phyloP scores from a whole-genome alignment of 192 early-diverging fungal species.

The Backusella morwellensis region DNA sequence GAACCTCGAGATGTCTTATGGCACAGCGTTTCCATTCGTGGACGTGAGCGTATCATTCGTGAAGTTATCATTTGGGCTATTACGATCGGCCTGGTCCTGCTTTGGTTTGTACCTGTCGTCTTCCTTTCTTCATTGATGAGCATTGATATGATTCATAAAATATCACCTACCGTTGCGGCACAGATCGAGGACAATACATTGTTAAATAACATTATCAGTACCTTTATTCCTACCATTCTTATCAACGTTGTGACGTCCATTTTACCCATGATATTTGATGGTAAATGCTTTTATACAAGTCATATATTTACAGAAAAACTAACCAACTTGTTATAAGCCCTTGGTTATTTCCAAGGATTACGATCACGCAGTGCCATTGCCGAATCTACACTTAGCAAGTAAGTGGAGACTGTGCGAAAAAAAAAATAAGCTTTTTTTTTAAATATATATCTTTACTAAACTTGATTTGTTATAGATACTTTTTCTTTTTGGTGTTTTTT shows the following conservation, averaged over 20 bases:
- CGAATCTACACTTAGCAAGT: constrained; percentile 33
- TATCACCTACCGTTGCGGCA: constrained; percentile 51
- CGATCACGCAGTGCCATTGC: constrained; percentile 28
- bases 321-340: neutral
- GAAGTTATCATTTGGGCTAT: constrained; percentile 48
- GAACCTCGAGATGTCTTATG: constrained; percentile 76
- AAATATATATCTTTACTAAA: neutral
- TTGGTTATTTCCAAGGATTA: constrained; percentile 33
- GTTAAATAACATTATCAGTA: constrained; percentile 55
- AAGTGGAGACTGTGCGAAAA: neutral
- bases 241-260: constrained; percentile 64
- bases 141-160: constrained; percentile 50
- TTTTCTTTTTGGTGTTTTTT: constrained; percentile 73
- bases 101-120: constrained; percentile 69
- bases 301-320: neutral
- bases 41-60: constrained; percentile 47
- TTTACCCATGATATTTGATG: constrained; percentile 64
- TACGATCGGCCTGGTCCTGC: constrained; percentile 61
- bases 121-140: constrained; percentile 63
- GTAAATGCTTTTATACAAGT: constrained; percentile 20
- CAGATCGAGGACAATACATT: constrained; percentile 42
- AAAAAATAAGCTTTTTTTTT: neutral
- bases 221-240: constrained; percentile 67
- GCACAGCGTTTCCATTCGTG: constrained; percentile 61
- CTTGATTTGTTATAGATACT: constrained; percentile 38